Evolutionary conservation across 306 rosid species (phyloP).

Genomic region (Sphenostylis stenocarpa): DNA sequence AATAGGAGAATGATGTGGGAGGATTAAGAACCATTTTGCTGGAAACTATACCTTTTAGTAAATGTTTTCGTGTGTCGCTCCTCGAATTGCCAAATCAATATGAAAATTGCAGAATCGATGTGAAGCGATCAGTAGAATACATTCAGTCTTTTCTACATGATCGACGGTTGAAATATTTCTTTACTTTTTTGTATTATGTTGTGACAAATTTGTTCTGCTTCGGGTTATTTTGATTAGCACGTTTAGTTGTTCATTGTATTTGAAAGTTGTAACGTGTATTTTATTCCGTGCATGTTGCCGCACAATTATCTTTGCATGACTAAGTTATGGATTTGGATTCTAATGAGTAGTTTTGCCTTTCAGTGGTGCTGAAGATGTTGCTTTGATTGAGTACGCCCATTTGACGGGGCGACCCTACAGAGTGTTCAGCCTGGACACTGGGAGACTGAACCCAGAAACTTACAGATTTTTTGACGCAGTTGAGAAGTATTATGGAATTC

Average conservation of each 20-base stretch:
- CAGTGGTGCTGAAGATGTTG: conserved; percentile 99
- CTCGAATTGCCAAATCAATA: not conserved
- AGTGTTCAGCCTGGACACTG: conserved; percentile 94
- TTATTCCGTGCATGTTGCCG: not conserved
- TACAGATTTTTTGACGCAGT: conserved; percentile 71
- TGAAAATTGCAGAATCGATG: not conserved
- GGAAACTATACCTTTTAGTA: not conserved
- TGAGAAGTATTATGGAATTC: conserved; percentile 87
- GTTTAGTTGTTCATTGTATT: not conserved
- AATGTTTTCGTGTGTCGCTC: not conserved
- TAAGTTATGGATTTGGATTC: conserved; percentile 11
- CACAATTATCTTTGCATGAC: not conserved
- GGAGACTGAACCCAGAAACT: conserved; percentile 92
- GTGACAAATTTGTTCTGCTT: not conserved
- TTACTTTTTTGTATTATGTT: not conserved
- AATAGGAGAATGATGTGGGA: not conserved
- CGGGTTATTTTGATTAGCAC: not conserved
- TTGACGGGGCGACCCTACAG: conserved; percentile 92
- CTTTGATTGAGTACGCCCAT: conserved; percentile 88
- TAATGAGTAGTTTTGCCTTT: conserved; percentile 26
- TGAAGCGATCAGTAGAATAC: not conserved
- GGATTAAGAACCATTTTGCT: not conserved
- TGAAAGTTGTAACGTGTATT: not conserved
- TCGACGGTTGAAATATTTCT: not conserved
- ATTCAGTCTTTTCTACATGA: not conserved